phyloP scores from a whole-genome alignment of 495 filamentous ascomycete genomes.

The Penicillium silybi region DNA sequence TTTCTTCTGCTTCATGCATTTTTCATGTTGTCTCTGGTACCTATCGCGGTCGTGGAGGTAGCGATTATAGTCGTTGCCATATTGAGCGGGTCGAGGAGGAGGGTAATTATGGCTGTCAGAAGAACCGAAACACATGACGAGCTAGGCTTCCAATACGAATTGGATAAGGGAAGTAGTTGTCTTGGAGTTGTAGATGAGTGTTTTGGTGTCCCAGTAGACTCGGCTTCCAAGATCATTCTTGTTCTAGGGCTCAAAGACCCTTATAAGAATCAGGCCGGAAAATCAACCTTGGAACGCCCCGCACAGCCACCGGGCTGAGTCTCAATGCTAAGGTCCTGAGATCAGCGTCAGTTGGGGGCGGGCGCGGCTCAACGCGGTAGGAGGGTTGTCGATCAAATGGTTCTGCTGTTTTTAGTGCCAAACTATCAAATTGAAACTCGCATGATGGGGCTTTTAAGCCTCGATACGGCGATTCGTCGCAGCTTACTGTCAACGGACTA shows the following conservation, averaged over 20 bases:
- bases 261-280: too few species aligned
- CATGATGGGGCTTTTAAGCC: not conserved
- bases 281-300: not conserved
- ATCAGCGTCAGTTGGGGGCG: not conserved
- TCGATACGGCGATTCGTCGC: too few species aligned
- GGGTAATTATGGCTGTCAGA: not conserved
- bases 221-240: not conserved
- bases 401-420: not conserved
- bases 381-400: not conserved
- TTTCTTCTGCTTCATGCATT: not conserved
- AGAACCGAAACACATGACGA: conserved; percentile 14
- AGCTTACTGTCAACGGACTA: not conserved
- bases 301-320: not conserved
- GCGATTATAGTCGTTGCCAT: conserved; percentile 5
- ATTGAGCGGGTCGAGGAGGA: not conserved
- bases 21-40: not conserved
- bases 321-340: not conserved
- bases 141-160: not conserved
- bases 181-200: not conserved
- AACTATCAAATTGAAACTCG: not conserved
- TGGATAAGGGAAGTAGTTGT: not conserved
- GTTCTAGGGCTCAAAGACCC: too few species aligned
- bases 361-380: not conserved
- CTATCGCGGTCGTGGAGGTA: conserved; percentile 5
- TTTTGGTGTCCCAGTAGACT: not conserved